A percentile compares a stretch with the other conserved stretches of the same genome.
Evolutionary conservation across 371 early-diverging fungal genomes (phyloP).

Genomic region (Mortierella sp.): DNA sequence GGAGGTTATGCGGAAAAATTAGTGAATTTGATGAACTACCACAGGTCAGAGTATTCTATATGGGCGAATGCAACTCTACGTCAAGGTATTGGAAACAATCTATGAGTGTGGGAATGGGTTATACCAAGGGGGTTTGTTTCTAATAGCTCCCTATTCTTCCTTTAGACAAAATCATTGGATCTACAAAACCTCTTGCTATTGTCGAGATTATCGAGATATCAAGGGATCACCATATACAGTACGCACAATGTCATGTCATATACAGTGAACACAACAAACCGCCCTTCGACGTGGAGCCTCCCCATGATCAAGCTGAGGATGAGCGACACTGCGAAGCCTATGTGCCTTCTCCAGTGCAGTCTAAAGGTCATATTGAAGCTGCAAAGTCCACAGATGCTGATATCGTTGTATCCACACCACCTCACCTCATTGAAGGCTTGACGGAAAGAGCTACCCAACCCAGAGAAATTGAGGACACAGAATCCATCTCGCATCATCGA

Average conservation of each 20-base stretch:
- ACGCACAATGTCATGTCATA: conserved; percentile 26
- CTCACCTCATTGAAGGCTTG: neutral
- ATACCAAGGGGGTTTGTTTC: too few species aligned
- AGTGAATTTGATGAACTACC: conserved; percentile 23
- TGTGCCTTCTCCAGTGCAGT: neutral
- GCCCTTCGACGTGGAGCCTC: conserved; percentile 14
- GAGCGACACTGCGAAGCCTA: neutral
- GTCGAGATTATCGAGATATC: conserved; percentile 15
- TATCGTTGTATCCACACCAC: conserved; percentile 3
- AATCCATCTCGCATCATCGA: neutral
- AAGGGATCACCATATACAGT: conserved; percentile 21
- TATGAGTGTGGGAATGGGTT: neutral
- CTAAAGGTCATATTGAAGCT: neutral
- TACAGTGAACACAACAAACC: conserved; percentile 15
- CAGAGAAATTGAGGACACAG: neutral
- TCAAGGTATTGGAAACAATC: conserved; percentile 10
- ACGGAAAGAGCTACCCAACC: too few species aligned
- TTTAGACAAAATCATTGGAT: conserved; percentile 26
- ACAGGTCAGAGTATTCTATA: conserved; percentile 36
- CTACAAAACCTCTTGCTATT: conserved; percentile 32
- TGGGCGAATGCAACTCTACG: conserved; percentile 42
- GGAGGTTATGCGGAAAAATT: conserved; percentile 44
- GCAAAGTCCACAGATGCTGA: neutral
- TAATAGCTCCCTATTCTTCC: too few species aligned
- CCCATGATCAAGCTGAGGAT: neutral